Base-by-base conservation (phyloP, 2,329 filamentous ascomycete genomes). In the Didymellaceae sp. region DNA sequence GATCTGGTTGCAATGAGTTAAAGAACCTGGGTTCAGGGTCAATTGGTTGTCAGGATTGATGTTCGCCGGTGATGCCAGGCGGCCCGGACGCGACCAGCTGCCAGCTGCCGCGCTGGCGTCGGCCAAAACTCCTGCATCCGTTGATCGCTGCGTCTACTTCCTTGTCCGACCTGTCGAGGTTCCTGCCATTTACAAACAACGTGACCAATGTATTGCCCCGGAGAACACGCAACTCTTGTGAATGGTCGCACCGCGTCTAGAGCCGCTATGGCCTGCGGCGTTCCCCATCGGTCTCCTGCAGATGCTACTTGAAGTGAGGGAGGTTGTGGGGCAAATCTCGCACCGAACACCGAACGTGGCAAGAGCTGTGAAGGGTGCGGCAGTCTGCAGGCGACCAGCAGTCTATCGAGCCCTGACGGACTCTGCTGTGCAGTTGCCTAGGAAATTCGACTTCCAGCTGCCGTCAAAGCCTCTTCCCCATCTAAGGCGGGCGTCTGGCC, bases 61-160 rank as follows among this genome's bases (percentile, higher is more conserved):
- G 48, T 52, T 45, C 14, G 34, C 17, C n/a, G 33, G 21, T 26
- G 41, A 25, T 44, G 40, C 38, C 17, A 34, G 33, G 16, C 47
- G 46, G 41, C 47, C 34, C 28, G 30, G 35, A 17, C 17, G 32
- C 34, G 21, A 33, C 21, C 22, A 33, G 32, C 32, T 32, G 38
- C 21, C 22, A 33, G 32, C 32, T 32, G 38, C 45, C 45, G 39
- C 40, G 28, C 32, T 51, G 47, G 47, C 41, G 47, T 34, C 48
- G 41, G 48, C 35, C 26, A 20, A 31, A 31, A n/a, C 14, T 34
- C 24, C 47, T 32, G 24, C 35, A 31, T 52, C 24, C 24, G 37
- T 32, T 41, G 18, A 26, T 52, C 37, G 42, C 28, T 24, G 38
- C 38, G 18, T 25, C 20, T 18, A 10, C 26, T 50, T 45, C 41